phyloP scores from a whole-genome alignment of 2,329 filamentous ascomycete species.

The Phyllosticta ampelicida region DNA sequence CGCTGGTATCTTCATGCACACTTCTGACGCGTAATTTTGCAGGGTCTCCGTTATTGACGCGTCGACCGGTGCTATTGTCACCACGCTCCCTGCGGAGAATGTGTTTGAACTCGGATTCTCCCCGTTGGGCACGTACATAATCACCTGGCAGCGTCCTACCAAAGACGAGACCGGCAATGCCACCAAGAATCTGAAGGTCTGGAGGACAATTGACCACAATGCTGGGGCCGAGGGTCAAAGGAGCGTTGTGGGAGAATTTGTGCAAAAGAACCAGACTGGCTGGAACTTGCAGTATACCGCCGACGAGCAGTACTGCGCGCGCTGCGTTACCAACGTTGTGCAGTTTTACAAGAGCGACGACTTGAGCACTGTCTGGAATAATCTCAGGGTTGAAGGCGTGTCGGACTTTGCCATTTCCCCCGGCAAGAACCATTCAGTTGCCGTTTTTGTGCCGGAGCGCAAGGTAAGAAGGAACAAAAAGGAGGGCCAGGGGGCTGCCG shows the following conservation, averaged over 20 bases:
- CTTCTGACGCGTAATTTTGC: not conserved
- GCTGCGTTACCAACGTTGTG: constrained; percentile 90
- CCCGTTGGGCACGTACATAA: constrained; percentile 80
- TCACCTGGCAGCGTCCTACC: constrained; percentile 87
- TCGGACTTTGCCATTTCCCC: constrained; percentile 82
- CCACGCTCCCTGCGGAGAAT: constrained; percentile 65
- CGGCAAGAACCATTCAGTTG: constrained; percentile 81
- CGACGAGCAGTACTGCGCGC: constrained; percentile 88
- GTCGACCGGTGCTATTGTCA: constrained; percentile 60
- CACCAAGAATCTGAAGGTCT: constrained; percentile 93
- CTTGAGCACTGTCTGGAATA: constrained; percentile 83
- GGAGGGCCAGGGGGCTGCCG: not conserved
- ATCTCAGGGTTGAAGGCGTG: constrained; percentile 84
- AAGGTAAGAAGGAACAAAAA: constrained; percentile 50
- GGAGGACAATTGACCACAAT: constrained; percentile 66
- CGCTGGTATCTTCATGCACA: not conserved
- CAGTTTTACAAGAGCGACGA: constrained; percentile 92
- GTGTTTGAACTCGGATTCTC: constrained; percentile 95
- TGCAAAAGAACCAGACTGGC: constrained; percentile 89
- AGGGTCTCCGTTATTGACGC: constrained; percentile 79
- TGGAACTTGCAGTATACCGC: constrained; percentile 97
- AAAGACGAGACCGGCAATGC: constrained; percentile 94
- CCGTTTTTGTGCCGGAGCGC: constrained; percentile 89
- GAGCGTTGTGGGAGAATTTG: constrained; percentile 70
- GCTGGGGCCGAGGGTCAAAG: constrained; percentile 54